Evolutionary conservation across 192 early-diverging fungal species (phyloP).

Genomic region (Gonapodya prolifera): DNA sequence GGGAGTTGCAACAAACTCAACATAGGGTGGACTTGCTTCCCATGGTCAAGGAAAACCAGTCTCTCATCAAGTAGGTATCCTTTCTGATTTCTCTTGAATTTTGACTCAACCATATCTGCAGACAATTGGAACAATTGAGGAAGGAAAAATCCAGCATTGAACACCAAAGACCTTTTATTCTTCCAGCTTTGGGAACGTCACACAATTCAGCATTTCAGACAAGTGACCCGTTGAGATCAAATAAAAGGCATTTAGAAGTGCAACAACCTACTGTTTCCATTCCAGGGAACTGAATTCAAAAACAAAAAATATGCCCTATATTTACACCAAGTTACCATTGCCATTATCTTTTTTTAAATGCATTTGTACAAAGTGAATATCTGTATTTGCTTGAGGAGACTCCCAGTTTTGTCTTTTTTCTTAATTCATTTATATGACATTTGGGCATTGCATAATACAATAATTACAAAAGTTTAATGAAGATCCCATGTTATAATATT

Average conservation of each 20-base stretch:
- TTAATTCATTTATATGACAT: background rate
- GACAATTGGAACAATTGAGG: background rate
- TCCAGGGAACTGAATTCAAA: background rate
- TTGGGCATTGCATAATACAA: background rate
- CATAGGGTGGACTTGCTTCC: background rate
- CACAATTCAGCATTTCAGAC: background rate
- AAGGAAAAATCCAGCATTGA: background rate
- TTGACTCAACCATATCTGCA: background rate
- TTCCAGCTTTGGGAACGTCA: too few species aligned
- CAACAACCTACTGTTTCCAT: too few species aligned
- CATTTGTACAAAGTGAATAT: background rate
- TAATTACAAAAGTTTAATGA: background rate
- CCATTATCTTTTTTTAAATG: background rate
- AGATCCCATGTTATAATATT: background rate
- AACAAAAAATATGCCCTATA: background rate
- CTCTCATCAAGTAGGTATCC: background rate
- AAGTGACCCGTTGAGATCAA: background rate
- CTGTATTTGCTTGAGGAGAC: background rate
- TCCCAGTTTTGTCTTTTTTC: background rate
- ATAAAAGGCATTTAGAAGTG: background rate
- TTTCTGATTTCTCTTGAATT: background rate
- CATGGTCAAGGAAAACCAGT: background rate
- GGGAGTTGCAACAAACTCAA: background rate
- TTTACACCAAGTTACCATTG: background rate
- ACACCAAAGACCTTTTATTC: background rate